A percentile compares a stretch with the other conserved stretches of the same genome.
Evolutionary conservation across 106 monocot species (phyloP).

Genomic region (Apostasia shenzhenica): DNA sequence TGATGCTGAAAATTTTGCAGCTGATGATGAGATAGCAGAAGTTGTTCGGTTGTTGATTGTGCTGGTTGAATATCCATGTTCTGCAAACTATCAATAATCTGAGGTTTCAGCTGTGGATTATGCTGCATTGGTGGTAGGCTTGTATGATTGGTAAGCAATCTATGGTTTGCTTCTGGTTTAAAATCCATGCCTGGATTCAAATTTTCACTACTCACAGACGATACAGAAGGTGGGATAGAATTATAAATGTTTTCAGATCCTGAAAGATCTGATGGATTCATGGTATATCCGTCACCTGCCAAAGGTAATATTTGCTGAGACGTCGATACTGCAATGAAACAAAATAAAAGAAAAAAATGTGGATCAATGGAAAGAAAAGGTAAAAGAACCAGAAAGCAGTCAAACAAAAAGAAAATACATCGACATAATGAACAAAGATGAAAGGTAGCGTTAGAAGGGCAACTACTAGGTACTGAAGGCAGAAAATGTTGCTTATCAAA

Average conservation of each 20-base stretch:
- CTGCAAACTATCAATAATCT: slow-evolving; percentile 52
- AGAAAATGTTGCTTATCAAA: slow-evolving; percentile 55
- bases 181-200: slow-evolving; percentile 44
- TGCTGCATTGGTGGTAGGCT: slow-evolving; percentile 46
- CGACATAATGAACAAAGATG: not conserved
- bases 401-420: not conserved
- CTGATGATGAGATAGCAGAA: slow-evolving; percentile 41
- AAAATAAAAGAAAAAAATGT: not conserved
- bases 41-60: slow-evolving; percentile 31
- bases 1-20: slow-evolving; percentile 40
- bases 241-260: slow-evolving; percentile 45
- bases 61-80: slow-evolving; percentile 59
- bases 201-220: slow-evolving; percentile 40
- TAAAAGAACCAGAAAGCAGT: slow-evolving; percentile 2
- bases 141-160: slow-evolving; percentile 25
- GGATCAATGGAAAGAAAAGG: not conserved
- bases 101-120: slow-evolving; percentile 30
- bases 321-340: slow-evolving; percentile 31
- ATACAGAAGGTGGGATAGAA: slow-evolving; percentile 29
- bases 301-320: slow-evolving; percentile 41
- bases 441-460: not conserved
- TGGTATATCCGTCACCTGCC: slow-evolving; percentile 52
- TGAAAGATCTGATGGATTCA: slow-evolving; percentile 31
- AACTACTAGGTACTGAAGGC: slow-evolving; percentile 50
- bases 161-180: slow-evolving; percentile 35